Evolutionary conservation across 768 basidiomycete genomes (phyloP), one percentile per base, ranked within the genome.

Genomic region (Lactarius tabidus): DNA sequence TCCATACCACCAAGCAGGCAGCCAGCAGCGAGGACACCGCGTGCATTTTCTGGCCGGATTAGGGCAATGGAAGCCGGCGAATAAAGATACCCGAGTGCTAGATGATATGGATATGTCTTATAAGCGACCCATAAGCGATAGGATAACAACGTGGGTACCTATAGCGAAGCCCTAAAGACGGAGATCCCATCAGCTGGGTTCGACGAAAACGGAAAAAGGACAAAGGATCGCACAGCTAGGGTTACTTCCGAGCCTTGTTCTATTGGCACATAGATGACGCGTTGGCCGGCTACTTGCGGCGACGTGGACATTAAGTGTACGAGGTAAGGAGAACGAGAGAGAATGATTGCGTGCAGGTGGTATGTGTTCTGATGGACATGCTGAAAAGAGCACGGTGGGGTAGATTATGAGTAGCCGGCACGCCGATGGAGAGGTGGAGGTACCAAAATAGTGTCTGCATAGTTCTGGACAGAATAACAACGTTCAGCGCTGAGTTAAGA

Each of bases 1-100:
- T 93, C 86, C 89, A 95, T 90, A 52, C 91, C 92, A 59, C 91
- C 91, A 53, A 95, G 83, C 38, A 93, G 79, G 75, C 87, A 91
- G 17, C 89, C 90, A 53, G 92, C 89, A 54, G 93, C 91, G 57
- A 96, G 85, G 43, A 93, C 89, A 23, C 86, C 87, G 72, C 92
- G 86, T 63, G 92, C 89, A 76, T 95, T 95, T 72, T 86, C 83
- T 58, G 89, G 83, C 71, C 82, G 84, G 70, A 95, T 81, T 66
- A 86, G 76, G 72, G 79, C 83, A 69, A 91, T 76, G 57, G 89
- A 89, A 65, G 86, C 79, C 64, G 85, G 83, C 57, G 90, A 93
- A 75, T 91, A 91, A 57, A 90, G 84, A 77, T 89, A 91, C 58
- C 90, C 91, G 65, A 93, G 80, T 57, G 91, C 90, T 90, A 67